A percentile compares a stretch with the other conserved stretches of the same genome.
These are phyloP conservation scores for Aethionema arabicum DNA, from an alignment of 345 rosid genomes.

Conservation along the genomic window DNA sequence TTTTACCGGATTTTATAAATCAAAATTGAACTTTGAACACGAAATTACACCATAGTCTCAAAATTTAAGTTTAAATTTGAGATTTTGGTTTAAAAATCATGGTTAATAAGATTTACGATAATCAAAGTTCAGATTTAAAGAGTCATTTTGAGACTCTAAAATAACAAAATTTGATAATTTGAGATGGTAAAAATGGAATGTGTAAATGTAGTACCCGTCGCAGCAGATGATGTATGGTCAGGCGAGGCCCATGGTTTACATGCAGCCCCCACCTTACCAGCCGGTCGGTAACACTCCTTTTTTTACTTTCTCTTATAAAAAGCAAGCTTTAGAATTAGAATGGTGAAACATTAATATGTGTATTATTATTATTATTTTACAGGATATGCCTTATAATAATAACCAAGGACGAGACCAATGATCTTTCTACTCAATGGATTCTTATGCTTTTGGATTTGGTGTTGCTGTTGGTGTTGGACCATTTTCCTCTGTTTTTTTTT, in stretches of 20 bases:
- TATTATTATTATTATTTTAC: background rate
- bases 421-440: background rate
- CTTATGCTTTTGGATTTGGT: too few relatives aligned
- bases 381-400: constrained; percentile 27
- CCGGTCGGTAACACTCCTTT: constrained; percentile 58
- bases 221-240: constrained; percentile 65
- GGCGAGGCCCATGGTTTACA: constrained; percentile 60
- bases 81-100: too few relatives aligned
- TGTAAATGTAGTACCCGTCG: constrained; percentile 39
- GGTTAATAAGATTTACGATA: too few relatives aligned
- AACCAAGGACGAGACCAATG: constrained; percentile 26
- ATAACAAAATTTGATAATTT: background rate
- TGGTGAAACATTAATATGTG: constrained; percentile 20
- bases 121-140: background rate
- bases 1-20: too few relatives aligned
- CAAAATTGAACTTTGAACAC: too few relatives aligned
- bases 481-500: constrained; percentile 8
- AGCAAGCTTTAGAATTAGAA: constrained; percentile 8
- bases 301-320: background rate
- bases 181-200: constrained; percentile 10
- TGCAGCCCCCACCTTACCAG: constrained; percentile 52
- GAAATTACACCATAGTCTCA: too few relatives aligned
- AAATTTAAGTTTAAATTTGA: too few relatives aligned
- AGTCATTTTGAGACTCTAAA: background rate
- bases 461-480: too few relatives aligned